Evolutionary conservation across 2,329 filamentous ascomycete genomes (phyloP), one percentile per base, ranked within the genome.

Genomic region (Alternaria novae-zelandiae): DNA sequence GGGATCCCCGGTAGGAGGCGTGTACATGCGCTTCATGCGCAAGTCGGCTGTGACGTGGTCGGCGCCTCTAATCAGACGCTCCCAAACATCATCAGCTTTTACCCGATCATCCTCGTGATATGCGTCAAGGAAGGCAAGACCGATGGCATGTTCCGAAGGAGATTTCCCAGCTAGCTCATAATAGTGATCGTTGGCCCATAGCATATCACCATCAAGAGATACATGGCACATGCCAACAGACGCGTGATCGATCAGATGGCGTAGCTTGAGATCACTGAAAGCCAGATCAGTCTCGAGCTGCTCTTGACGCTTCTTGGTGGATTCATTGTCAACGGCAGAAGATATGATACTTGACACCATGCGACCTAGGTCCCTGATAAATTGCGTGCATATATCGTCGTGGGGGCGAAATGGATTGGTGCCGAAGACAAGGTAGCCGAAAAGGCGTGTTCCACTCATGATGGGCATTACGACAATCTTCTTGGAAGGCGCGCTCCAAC

Each of bases 141-240:
- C 51, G 2, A 23, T 47, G 2, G 59, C 11, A 10, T 75, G 70
- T 8, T 76, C 61, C 4, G 69, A 59, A 6, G 70, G 63, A 5
- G 61, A 58, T 20, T 41, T 59, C 3, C 75, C 76, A n/a, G 72
- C 65, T 13, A 79, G 53, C n/a, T 68, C 61, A 51, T 74, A 79
- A 59, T 76, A 77, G 25, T 77, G 72, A 25, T 78, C 74, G 45
- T 79, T 79, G 7, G 76, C 77, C 77, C 76, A 79, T 5, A 79
- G 60, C 62, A 77, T 73, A 2, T 70, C 50, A 5, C 77, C 77
- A 7, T 75, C 69, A 1, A 75, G 61, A 13, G 73, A 74, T 17
- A 75, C 56, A 50, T 79, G 72, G 25, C 70, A 73, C 74, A 79
- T 79, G 46, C 76, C 77, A 1, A 79, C 76, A 1, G 76, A 75